Evolutionary conservation across 2,329 filamentous ascomycete species (phyloP).

Genomic region (Coniella lustricola): DNA sequence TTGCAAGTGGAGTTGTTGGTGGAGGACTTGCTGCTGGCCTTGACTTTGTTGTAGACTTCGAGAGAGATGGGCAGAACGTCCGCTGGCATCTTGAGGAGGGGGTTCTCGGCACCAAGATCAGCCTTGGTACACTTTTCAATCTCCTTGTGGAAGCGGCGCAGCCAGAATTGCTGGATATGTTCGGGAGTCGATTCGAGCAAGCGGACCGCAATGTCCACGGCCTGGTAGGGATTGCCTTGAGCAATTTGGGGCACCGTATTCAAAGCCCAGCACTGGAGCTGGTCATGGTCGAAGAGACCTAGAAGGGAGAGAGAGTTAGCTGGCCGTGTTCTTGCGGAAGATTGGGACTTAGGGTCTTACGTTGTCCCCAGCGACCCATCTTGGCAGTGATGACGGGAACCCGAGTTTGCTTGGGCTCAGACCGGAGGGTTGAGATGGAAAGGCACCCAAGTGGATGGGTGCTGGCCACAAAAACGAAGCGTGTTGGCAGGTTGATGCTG

Average conservation of each 20-base stretch:
- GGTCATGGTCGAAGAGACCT: slow-evolving; percentile 9
- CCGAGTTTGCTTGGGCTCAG: no score
- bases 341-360: not conserved
- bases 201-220: not conserved
- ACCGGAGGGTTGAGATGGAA: not conserved
- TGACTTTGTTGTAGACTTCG: not conserved
- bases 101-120: not conserved
- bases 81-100: no score
- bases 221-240: not conserved
- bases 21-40: not conserved
- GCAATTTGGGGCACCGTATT: not conserved
- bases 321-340: not conserved
- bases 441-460: not conserved
- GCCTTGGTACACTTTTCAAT: not conserved
- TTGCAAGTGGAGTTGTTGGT: not conserved
- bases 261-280: not conserved
- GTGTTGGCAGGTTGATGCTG: no score
- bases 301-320: not conserved
- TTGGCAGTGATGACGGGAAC: not conserved
- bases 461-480: no score
- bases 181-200: not conserved
- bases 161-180: no score
- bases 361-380: slow-evolving; percentile 11
- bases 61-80: not conserved
- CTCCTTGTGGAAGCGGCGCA: not conserved